Evolutionary conservation across 2,329 filamentous ascomycete genomes (phyloP).

Genomic region (Coniochaeta sp.): DNA sequence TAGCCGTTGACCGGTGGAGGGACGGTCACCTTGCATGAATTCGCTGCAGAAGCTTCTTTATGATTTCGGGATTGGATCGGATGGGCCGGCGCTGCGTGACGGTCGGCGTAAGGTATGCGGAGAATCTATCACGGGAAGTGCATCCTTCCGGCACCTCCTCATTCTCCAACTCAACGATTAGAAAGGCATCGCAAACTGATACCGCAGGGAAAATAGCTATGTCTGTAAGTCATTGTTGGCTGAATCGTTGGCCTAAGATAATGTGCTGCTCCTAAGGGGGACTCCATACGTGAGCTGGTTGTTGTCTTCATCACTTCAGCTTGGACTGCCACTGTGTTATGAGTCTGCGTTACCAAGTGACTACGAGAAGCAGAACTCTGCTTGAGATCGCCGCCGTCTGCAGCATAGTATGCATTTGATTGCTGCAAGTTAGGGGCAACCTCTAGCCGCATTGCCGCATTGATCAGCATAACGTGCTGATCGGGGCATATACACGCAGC

Average conservation of each 20-base stretch:
- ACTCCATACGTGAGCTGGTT: too few species aligned
- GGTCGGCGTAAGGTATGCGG: not conserved
- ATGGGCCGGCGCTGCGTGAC: not conserved
- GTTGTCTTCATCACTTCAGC: not conserved
- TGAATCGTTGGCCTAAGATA: not conserved
- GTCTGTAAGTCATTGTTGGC: not conserved
- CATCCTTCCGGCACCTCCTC: not conserved
- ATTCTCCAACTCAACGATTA: not conserved
- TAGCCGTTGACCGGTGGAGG: not conserved
- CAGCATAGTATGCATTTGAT: slow-evolving; percentile 6
- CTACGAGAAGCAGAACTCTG: not conserved
- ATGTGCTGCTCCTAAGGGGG: not conserved
- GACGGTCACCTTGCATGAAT: not conserved
- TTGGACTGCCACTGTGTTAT: not conserved
- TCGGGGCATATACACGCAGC: not conserved
- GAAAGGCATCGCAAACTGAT: not conserved
- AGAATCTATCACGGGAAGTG: not conserved
- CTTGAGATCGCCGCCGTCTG: not conserved
- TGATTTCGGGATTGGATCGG: not conserved
- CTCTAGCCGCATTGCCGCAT: slow-evolving; percentile 6
- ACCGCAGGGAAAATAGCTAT: not conserved
- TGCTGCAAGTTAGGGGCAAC: slow-evolving; percentile 5
- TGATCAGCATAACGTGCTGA: not conserved
- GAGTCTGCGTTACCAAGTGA: not conserved
- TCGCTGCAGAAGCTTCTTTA: not conserved